Evolutionary conservation across 2,329 filamentous ascomycete species (phyloP), one percentile per base, ranked within the genome.

Genomic region (Alternaria triticina): DNA sequence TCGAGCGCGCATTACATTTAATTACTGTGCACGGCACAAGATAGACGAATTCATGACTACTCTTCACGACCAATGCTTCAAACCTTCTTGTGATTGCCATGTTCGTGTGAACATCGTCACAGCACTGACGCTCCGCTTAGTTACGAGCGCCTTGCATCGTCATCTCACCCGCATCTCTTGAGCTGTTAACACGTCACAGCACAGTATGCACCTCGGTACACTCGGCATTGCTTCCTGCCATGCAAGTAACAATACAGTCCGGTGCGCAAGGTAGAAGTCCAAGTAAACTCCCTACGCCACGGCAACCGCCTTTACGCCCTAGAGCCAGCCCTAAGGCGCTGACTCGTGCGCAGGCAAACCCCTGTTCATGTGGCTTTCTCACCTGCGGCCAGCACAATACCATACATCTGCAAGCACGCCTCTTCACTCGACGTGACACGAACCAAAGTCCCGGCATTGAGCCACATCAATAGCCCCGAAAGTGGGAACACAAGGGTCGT

Each of bases 271-370:
- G 23, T 49, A 43, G 47, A 54, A n/a, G 22, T 58, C 17, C 40
- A 50, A 40, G 47, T 46, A 58, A 50, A 40, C 40, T 33, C 25
- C 12, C n/a, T 50, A 45, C 59, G 49, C 54, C 59, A 62, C 59
- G 45, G 27, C 17, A 47, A 13, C 33, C 49, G 49, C 54, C 25
- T 43, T 20, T 3, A 47, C 43, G 47, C 54, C 47, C 54, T 57
- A 23, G n/a, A 23, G 20, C 25, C 28, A 15, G 44, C 22, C 44
- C 22, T 27, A 23, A 25, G 17, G 30, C 44, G 47, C 28, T 58
- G 40, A 45, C 36, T 30, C 22, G 40, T 17, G 15, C 33, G 22
- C 33, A 44, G 30, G 20, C 15, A 50, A 28, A n/a, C 11, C 49
- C 57, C 43, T 60, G 57, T 47, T 40, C 30, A 20, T 44, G 36